Conservation (phyloP, 2,329 filamentous ascomycete genomes). For the Endoconidiophora polonica region DNA sequence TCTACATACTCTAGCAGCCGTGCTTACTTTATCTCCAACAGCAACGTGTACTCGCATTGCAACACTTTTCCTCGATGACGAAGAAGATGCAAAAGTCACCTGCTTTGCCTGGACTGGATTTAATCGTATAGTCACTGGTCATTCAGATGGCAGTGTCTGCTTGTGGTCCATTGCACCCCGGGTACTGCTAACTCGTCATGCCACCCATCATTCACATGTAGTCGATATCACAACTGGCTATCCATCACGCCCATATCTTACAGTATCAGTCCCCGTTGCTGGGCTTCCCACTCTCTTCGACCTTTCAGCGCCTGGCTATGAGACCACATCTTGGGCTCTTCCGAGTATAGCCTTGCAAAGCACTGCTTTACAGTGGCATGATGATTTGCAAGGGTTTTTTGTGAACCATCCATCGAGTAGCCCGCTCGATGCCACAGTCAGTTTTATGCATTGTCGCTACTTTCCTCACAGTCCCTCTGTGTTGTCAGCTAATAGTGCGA, state of each 20-base stretch:
- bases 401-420: constrained; percentile 35
- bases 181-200: constrained; percentile 32
- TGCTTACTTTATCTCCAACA: constrained; percentile 16
- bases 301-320: constrained; percentile 33
- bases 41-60: constrained; percentile 29
- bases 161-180: constrained; percentile 39
- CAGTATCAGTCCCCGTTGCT: constrained; percentile 38
- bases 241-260: constrained; percentile 37
- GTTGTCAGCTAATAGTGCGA: constrained; percentile 32
- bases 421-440: constrained; percentile 34
- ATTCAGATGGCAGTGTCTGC: constrained; percentile 38
- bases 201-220: constrained; percentile 36
- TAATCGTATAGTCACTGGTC: constrained; percentile 38
- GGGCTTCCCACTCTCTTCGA: constrained; percentile 37
- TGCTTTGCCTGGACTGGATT: constrained; percentile 37
- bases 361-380: constrained; percentile 36
- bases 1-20: neutral
- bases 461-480: constrained; percentile 37
- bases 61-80: constrained; percentile 27
- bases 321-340: constrained; percentile 36
- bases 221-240: constrained; percentile 39
- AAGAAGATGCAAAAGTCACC: constrained; percentile 32
- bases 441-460: constrained; percentile 35
- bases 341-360: constrained; percentile 35
- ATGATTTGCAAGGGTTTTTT: constrained; percentile 38